phyloP scores from a whole-genome alignment of 306 rosid genomes.

The Lupinus albus region DNA sequence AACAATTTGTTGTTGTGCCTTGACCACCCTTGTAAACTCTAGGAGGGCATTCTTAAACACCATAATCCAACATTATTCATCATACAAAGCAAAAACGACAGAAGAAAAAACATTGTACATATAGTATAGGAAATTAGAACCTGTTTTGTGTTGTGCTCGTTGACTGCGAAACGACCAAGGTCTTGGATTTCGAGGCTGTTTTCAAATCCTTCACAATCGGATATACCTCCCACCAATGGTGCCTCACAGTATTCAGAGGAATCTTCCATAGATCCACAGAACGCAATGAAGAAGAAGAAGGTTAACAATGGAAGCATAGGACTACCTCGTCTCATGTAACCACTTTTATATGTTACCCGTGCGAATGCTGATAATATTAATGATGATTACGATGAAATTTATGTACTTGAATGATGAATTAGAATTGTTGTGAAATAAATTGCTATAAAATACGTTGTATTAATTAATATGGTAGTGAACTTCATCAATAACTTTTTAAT shows the following conservation, averaged over 20 bases:
- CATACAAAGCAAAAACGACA: too few relatives aligned
- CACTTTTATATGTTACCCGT: too few relatives aligned
- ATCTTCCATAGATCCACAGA: conserved; percentile 7
- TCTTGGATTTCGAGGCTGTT: conserved; percentile 60
- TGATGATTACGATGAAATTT: too few relatives aligned
- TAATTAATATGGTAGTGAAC: too few relatives aligned
- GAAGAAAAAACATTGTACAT: too few relatives aligned
- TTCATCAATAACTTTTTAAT: too few relatives aligned
- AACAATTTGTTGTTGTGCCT: conserved; percentile 55
- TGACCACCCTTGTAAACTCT: conserved; percentile 56
- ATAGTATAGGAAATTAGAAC: conserved; percentile 42
- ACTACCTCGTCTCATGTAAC: too few relatives aligned
- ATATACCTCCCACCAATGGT: conserved; percentile 63
- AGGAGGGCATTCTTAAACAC: conserved; percentile 54
- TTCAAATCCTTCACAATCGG: conserved; percentile 48
- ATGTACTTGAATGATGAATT: too few relatives aligned
- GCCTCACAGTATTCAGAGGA: conserved; percentile 43
- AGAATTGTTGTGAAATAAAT: too few relatives aligned
- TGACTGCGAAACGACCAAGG: conserved; percentile 84
- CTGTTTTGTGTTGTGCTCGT: conserved; percentile 75
- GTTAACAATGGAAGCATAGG: not conserved
- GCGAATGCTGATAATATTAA: too few relatives aligned
- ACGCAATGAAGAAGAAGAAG: conserved; percentile 8
- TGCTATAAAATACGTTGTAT: too few relatives aligned
- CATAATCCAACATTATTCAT: not conserved